Evolutionary conservation across 768 basidiomycete species (phyloP).

Genomic region (Boletus huronensis): DNA sequence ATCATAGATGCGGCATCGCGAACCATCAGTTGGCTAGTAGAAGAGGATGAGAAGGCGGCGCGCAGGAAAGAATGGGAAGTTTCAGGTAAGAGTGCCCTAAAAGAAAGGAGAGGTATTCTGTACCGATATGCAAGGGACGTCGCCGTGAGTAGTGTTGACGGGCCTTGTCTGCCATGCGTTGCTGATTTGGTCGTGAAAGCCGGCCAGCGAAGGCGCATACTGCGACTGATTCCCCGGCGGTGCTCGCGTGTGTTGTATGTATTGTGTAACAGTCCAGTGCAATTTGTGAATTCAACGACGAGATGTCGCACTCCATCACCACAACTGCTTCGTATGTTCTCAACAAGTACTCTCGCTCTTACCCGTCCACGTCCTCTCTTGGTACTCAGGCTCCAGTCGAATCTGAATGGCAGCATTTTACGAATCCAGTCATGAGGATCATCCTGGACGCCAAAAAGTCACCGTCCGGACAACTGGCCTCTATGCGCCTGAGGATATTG

Average conservation of each 20-base stretch:
- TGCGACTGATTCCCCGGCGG: slow-evolving; percentile 51
- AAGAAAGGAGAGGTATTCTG: slow-evolving; percentile 70
- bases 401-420: slow-evolving; percentile 75
- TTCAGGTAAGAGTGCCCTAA: slow-evolving; percentile 59
- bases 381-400: slow-evolving; percentile 24
- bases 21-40: slow-evolving; percentile 70
- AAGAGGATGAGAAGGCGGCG: slow-evolving; percentile 57
- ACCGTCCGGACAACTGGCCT: slow-evolving; percentile 49
- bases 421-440: slow-evolving; percentile 63
- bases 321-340: slow-evolving; percentile 55
- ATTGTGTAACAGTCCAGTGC: slow-evolving; percentile 4
- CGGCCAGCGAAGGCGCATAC: slow-evolving; percentile 79
- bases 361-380: slow-evolving; percentile 33
- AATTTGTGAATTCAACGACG: not conserved
- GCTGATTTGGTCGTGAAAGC: slow-evolving; percentile 40
- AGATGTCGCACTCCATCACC: slow-evolving; percentile 43
- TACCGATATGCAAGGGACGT: slow-evolving; percentile 83
- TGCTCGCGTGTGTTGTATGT: not conserved
- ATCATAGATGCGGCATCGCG: slow-evolving; percentile 65
- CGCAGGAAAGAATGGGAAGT: slow-evolving; percentile 69
- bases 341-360: slow-evolving; percentile 66
- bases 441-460: slow-evolving; percentile 58
- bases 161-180: not conserved
- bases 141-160: slow-evolving; percentile 55
- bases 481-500: slow-evolving; percentile 59